Evolutionary conservation across 192 early-diverging fungal genomes (phyloP), one percentile per base, ranked within the genome.

Genomic region (Gigaspora rosea): DNA sequence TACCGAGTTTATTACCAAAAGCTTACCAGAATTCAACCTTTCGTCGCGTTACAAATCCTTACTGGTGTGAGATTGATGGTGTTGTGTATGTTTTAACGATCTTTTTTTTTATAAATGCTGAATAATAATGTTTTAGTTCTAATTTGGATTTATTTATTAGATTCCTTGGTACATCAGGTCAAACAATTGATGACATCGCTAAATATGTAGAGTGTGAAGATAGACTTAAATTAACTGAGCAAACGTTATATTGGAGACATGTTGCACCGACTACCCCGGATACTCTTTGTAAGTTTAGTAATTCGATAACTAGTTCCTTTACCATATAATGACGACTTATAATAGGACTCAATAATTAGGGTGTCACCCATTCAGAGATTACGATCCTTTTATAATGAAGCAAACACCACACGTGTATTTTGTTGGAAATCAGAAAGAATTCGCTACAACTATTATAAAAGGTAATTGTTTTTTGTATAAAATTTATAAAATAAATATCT

Each of bases 251-350:
- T 27, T 97, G 96, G 95, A 86, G 91, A 6, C 96, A 98, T 67
- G 85, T 98, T 10, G 95, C 95, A 13, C 97, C 97, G 0, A 90
- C 94, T 33, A 93, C 95, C 8, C 97, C 97, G 0, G 97, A 99
- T 83, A 97, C 96, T 13, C 85, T 99, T 72, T 95, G 94, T 94
- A 85, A 79, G 88, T 62, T 27, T 12, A 12, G 8, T 66, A 47
- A n/a, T 36, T 18, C 1, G 18, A 20, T 41, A 65, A 66, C 6
- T 20, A 18, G 8, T 20, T 15, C 18, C 36, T 15, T 13, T 10
- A 66, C 15, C n/a, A 36, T 18, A 56, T 56, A 2, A 56, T 56
- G n/a, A 41, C 41, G 46, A 47, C 36, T 51, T 20, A 69, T 50
- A 32, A 6, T 22, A 35, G 20, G n/a, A 75, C 57, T 78, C 10